A percentile compares a stretch with the other conserved stretches of the same genome.
Conservation (phyloP, 2,329 filamentous ascomycete genomes). For the Claviceps cyperi region DNA sequence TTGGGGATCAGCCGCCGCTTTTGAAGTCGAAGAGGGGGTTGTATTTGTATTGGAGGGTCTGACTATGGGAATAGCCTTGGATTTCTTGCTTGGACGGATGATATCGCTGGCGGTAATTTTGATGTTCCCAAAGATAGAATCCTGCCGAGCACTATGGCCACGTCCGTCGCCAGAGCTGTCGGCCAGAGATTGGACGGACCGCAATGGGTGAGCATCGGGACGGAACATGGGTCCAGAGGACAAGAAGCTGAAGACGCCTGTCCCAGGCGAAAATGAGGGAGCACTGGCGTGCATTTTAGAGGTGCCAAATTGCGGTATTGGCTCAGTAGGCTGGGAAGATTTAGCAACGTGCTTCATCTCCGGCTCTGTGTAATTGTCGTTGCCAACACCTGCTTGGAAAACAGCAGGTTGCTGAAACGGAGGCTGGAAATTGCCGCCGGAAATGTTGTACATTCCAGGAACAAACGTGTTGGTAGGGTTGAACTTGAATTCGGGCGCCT, state of each 20-base stretch:
- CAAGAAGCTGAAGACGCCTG: constrained; percentile 54
- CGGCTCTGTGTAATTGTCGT: not conserved
- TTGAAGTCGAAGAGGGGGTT: constrained; percentile 18
- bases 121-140: constrained; percentile 57
- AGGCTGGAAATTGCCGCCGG: constrained; percentile 32
- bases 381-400: constrained; percentile 24
- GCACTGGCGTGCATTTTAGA: constrained; percentile 54
- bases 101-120: constrained; percentile 46
- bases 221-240: constrained; percentile 54
- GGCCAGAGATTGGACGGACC: constrained; percentile 38
- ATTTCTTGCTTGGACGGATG: constrained; percentile 52
- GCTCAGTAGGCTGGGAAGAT: constrained; percentile 8
- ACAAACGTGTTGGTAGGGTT: constrained; percentile 39
- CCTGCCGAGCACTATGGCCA: constrained; percentile 26
- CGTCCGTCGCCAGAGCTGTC: constrained; percentile 31
- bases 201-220: constrained; percentile 64
- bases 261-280: constrained; percentile 55
- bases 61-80: constrained; percentile 74
- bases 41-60: constrained; percentile 40
- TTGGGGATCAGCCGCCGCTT: constrained; percentile 10
- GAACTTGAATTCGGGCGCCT: constrained; percentile 80
- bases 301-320: constrained; percentile 19
- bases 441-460: constrained; percentile 34
- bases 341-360: not conserved
- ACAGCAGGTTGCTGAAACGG: constrained; percentile 27